phyloP scores from a whole-genome alignment of 1,284 basidiomycete species.

The Ganoderma multipileum region DNA sequence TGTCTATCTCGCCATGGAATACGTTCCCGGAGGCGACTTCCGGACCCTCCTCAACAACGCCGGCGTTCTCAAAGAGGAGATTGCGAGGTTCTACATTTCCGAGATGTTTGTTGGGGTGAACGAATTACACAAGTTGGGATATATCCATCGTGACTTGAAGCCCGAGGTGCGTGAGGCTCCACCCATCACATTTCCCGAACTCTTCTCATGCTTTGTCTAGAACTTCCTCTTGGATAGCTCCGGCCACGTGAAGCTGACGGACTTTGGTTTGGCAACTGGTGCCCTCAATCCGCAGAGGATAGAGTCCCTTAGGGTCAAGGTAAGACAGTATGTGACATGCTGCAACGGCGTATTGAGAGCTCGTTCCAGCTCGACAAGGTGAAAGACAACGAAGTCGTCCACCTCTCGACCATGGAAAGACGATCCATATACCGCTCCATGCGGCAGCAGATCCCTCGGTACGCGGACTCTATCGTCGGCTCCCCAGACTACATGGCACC shows the following conservation, averaged over 20 bases:
- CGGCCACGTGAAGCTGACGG: constrained; percentile 98
- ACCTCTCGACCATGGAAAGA: constrained; percentile 93
- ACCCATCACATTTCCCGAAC: neutral
- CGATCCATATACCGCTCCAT: constrained; percentile 95
- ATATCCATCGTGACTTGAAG: constrained; percentile 97
- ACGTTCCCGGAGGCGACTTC: constrained; percentile 96
- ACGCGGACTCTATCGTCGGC: constrained; percentile 98
- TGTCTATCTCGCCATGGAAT: constrained; percentile 98
- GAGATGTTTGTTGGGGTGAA: constrained; percentile 95
- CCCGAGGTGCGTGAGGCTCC: constrained; percentile 75
- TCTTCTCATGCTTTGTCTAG: constrained; percentile 50
- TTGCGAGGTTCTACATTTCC: constrained; percentile 93
- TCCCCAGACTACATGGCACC: constrained; percentile 98
- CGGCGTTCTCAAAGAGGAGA: constrained; percentile 94
- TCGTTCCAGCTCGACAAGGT: constrained; percentile 87
- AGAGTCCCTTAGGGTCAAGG: constrained; percentile 93
- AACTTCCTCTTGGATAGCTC: constrained; percentile 97
- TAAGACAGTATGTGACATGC: constrained; percentile 39
- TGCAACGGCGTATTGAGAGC: constrained; percentile 6
- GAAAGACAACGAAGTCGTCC: constrained; percentile 91
- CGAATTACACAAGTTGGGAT: constrained; percentile 93
- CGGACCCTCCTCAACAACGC: constrained; percentile 95
- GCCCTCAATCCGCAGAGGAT: constrained; percentile 95
- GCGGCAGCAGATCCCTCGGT: constrained; percentile 90
- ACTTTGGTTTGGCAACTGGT: constrained; percentile 98